Percentiles rank a stretch among this genome's conserved stretches.
Evolutionary conservation across 2,329 filamentous ascomycete genomes (phyloP).

Genomic region (Microcyclospora pomicola): DNA sequence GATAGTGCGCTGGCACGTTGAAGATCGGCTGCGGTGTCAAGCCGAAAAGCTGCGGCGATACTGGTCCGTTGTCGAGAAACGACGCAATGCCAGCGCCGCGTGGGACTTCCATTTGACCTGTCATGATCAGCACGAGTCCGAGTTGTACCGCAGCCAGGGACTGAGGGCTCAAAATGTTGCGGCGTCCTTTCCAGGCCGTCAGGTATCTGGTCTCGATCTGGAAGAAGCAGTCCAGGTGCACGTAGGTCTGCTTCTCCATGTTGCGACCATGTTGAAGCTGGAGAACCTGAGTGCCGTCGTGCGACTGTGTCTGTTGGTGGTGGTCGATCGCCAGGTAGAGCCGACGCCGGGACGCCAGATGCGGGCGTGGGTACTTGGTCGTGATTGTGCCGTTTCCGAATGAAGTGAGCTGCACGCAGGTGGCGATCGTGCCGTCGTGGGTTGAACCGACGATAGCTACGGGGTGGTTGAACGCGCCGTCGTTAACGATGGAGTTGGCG

Average conservation of each 20-base stretch:
- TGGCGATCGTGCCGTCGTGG: background rate
- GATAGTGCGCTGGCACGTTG: too few species aligned
- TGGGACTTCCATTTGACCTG: background rate
- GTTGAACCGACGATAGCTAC: too few species aligned
- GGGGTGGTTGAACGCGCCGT: too few species aligned
- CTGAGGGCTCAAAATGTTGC: background rate
- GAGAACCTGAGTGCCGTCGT: background rate
- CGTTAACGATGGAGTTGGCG: too few species aligned
- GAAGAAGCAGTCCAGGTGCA: conserved; percentile 7
- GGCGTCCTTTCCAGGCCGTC: background rate
- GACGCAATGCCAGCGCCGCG: background rate
- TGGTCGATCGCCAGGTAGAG: conserved; percentile 2
- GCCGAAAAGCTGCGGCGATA: background rate
- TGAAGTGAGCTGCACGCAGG: conserved; percentile 3
- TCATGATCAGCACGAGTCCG: background rate
- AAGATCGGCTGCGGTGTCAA: background rate
- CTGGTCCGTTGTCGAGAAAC: background rate
- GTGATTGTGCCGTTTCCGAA: background rate
- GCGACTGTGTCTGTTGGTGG: background rate
- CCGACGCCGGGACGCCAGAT: background rate
- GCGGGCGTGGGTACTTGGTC: conserved; percentile 1
- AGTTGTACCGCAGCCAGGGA: background rate
- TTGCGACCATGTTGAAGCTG: background rate
- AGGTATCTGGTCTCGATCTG: conserved; percentile 3
- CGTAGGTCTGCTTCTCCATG: conserved; percentile 5